Conservation (phyloP, 768 basidiomycete genomes). For the Dioszegia aurantiaca region DNA sequence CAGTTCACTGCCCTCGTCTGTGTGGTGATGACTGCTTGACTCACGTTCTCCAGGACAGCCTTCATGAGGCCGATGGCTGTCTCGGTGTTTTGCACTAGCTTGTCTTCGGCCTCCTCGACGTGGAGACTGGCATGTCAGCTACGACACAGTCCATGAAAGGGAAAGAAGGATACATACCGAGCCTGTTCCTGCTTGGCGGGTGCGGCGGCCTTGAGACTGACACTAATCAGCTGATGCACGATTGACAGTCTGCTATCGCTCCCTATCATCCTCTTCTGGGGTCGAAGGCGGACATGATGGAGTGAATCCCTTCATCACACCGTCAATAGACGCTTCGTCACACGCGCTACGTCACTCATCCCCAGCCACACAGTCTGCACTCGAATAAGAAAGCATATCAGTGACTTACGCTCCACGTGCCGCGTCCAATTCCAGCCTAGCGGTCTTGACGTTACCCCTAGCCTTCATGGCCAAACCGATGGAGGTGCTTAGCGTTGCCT, state of each 20-base stretch:
- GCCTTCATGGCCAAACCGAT: slow-evolving; percentile 92
- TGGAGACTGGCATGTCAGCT: slow-evolving; percentile 59
- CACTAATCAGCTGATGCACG: slow-evolving; percentile 2
- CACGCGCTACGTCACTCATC: not conserved
- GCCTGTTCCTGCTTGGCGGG: slow-evolving; percentile 85
- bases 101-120: slow-evolving; percentile 63
- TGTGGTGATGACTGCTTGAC: slow-evolving; percentile 46
- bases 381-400: no score
- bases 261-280: not conserved
- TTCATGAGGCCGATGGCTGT: slow-evolving; percentile 96
- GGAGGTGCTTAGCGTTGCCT: slow-evolving; percentile 75
- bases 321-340: no score
- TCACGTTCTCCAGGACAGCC: slow-evolving; percentile 93
- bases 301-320: no score
- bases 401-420: slow-evolving; percentile 56
- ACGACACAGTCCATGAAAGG: not conserved
- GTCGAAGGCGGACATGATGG: no score
- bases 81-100: slow-evolving; percentile 96
- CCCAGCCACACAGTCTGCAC: no score
- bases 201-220: slow-evolving; percentile 72
- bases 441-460: slow-evolving; percentile 54
- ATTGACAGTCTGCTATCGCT: not conserved
- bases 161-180: slow-evolving; percentile 55
- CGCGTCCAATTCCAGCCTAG: slow-evolving; percentile 79
- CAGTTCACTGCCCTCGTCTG: not conserved